These are phyloP conservation scores for Fagopyrum esculentum DNA, from an alignment of 148 eudicot species.

Conservation along the genomic window DNA sequence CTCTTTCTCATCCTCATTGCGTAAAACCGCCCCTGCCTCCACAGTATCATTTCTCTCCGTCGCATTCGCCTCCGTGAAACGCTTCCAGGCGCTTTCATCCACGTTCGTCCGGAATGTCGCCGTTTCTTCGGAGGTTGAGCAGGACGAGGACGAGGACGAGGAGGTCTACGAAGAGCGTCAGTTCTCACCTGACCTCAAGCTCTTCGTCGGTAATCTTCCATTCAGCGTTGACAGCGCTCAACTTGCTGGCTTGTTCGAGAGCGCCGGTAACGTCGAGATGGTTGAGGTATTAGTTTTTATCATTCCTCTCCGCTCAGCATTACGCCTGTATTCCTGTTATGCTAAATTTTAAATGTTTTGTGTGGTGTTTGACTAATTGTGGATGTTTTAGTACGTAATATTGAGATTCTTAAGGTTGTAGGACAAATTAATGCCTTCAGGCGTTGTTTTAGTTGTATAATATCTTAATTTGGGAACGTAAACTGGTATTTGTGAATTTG, in stretches of 20 bases:
- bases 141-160: slow-evolving; percentile 44
- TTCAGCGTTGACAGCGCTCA: slow-evolving; percentile 69
- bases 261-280: slow-evolving; percentile 77
- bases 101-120: slow-evolving; percentile 40
- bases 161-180: slow-evolving; percentile 15
- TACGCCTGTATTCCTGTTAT: not conserved
- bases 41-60: slow-evolving; percentile 16
- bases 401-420: not conserved
- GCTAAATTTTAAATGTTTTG: not conserved
- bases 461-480: not conserved
- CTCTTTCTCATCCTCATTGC: slow-evolving; percentile 16
- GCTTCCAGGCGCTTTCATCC: slow-evolving; percentile 17
- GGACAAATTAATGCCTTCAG: not conserved
- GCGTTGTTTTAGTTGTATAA: not conserved
- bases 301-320: not conserved
- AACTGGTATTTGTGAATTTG: not conserved
- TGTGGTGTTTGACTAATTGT: not conserved
- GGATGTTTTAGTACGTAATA: not conserved
- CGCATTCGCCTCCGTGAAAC: slow-evolving; percentile 17
- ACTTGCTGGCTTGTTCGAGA: slow-evolving; percentile 68
- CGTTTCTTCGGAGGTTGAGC: slow-evolving; percentile 45
- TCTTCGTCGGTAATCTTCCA: slow-evolving; percentile 86
- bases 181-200: slow-evolving; percentile 59
- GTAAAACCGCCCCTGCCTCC: slow-evolving; percentile 4
- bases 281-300: slow-evolving; percentile 51